Base-by-base conservation (phyloP, 2,329 filamentous ascomycete genomes). In the Grosmannia serpens region DNA sequence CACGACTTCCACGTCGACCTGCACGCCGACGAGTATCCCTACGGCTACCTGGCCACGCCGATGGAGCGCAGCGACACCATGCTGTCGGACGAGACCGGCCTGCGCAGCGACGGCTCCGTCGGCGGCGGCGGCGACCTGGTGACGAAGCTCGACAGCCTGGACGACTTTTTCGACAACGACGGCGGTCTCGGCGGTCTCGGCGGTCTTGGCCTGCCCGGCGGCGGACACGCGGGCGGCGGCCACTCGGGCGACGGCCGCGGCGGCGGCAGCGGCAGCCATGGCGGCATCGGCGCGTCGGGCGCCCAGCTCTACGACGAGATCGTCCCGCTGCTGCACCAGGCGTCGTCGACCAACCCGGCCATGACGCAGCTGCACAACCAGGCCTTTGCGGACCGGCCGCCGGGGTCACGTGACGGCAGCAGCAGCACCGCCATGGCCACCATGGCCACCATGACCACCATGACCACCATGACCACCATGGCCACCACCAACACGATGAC, bases 241-340 rank as follows among this genome's bases (percentile, higher is more conserved):
- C n/a, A n/a, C n/a, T n/a, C n/a, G n/a, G 41, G 20, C 54, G 26
- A 49, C 11, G 26, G 22, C 13, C 17, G 47, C 41, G n/a, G n/a
- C 55, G 31, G 22, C 22, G 27, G 35, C 35, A 17, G 6, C 38
- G 41, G n/a, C n/a, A 24, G 49, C 26, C 4, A 24, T 3, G 53
- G 20, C 26, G 41, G 38, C 15, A 15, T 13, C 15, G 13, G 22
- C 20, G 87, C 94, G 63, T 85, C 85, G 1, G 87, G 85, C 13
- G 89, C 91, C 26, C 85, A 89, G 68, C 74, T 96, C 0, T 96
- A 97, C 70, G 91, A 96, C 66, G 90, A 96, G 70, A 95, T 94
- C 8, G 78, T 94, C 13, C 92, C 92, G 0, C 95, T 96, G 56
- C 74, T 96, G 7, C 88, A 94, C 65, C 89, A 94, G 67, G 94